Evolutionary conservation across 2,329 filamentous ascomycete genomes (phyloP).

Genomic region (Reticulascus tulasneorum): DNA sequence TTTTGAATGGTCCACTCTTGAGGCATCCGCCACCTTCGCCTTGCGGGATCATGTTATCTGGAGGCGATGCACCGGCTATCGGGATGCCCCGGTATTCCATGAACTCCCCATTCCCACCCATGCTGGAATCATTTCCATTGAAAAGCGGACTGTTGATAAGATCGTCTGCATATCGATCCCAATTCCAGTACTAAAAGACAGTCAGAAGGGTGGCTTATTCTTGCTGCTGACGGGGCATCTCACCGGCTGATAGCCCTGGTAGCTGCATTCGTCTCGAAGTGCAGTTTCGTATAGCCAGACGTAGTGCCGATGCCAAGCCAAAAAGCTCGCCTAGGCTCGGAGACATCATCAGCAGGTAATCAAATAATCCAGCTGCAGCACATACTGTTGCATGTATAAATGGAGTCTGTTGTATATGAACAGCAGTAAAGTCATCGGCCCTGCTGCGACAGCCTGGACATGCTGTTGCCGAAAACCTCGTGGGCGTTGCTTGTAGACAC

Average conservation of each 20-base stretch:
- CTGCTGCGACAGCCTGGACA: slow-evolving; percentile 10
- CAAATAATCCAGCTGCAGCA: not conserved
- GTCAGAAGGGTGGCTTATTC: not conserved
- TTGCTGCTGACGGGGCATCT: not conserved
- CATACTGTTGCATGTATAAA: slow-evolving; percentile 10
- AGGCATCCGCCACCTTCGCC: slow-evolving; percentile 32
- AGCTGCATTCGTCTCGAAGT: slow-evolving; percentile 13
- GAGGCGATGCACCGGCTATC: slow-evolving; percentile 11
- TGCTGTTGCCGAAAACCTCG: slow-evolving; percentile 3
- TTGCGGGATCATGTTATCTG: slow-evolving; percentile 25
- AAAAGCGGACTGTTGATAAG: slow-evolving; percentile 31
- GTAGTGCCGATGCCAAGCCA: slow-evolving; percentile 15
- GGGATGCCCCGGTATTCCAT: slow-evolving; percentile 21
- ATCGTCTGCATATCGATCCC: slow-evolving; percentile 24
- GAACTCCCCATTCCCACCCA: slow-evolving; percentile 33
- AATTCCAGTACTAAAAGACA: slow-evolving; percentile 28
- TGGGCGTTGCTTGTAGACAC: slow-evolving; percentile 9
- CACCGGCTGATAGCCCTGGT: slow-evolving; percentile 13
- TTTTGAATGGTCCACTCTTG: slow-evolving; percentile 25
- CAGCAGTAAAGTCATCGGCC: slow-evolving; percentile 16
- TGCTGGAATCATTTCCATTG: slow-evolving; percentile 33
- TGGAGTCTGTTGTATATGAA: slow-evolving; percentile 12
- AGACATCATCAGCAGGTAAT: not conserved
- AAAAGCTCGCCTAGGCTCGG: slow-evolving; percentile 5
- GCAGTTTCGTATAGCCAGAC: slow-evolving; percentile 12